Evolutionary conservation across 2,329 filamentous ascomycete genomes (phyloP), one percentile per base, ranked within the genome.

Genomic region (Helminthosporium solani): DNA sequence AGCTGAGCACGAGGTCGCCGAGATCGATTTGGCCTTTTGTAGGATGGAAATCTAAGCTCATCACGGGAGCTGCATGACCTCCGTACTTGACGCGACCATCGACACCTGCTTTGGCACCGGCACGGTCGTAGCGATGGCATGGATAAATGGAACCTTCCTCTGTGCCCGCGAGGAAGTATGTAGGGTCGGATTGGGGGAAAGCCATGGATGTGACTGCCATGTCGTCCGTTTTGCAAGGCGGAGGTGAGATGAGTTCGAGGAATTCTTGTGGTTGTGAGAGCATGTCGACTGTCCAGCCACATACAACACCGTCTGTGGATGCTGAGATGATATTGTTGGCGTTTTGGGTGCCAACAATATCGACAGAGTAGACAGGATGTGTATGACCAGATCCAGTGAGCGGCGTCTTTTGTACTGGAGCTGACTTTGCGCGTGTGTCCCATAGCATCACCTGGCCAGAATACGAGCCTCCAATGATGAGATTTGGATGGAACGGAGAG

Each of bases 281-380:
- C 83, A 99, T 97, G 70, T 99, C 95, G 54, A 96, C 90, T 44
- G 88, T 91, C 94, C 94, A 99, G 38, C 91, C 89, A 70, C 94
- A 99, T 33, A 97, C 90, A 8, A 95, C 90, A 44, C 94, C 94
- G 65, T 99, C 94, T 0, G 94, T 99, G 1, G 90, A 96, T 68
- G 90, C 92, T 27, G 91, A 96, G 60, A 99, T 88, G 67, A 99
- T 96, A 70, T 97, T 99, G 75, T 96, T 96, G 48, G 94, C 94
- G 68, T 99, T 99, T 66, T 97, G 94, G 0, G 95, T 99, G 54
- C 94, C 94, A 40, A 99, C 90, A 44, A 99, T 95, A 52, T 94
- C 88, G 46, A 99, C 84, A 31, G 87, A 90, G 75, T 99, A 99
- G 53, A 99, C 88, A 0, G 94, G 94, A 65, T 99, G 94, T 7